Percentiles rank a stretch among this genome's conserved stretches.
phyloP scores from a whole-genome alignment of 2,329 filamentous ascomycete species.

The Calonectria pauciramosa region DNA sequence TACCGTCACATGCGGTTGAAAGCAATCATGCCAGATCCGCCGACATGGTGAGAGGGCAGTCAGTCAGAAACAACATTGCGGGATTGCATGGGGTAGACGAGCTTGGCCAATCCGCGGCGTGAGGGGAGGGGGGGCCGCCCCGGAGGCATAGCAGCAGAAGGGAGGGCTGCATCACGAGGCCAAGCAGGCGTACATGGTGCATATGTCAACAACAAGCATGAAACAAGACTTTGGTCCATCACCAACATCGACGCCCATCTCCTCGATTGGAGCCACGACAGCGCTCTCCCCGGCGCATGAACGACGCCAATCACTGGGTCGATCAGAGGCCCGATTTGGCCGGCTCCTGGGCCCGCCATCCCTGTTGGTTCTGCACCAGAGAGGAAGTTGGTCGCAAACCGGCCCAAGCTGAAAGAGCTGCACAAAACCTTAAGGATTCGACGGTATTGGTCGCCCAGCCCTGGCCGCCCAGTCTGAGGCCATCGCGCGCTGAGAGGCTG shows the following conservation, averaged over 20 bases:
- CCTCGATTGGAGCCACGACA: slow-evolving; percentile 46
- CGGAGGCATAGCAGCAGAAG: background rate
- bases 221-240: slow-evolving; percentile 26
- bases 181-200: slow-evolving; percentile 26
- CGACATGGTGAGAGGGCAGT: background rate
- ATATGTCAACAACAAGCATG: slow-evolving; percentile 33
- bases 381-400: slow-evolving; percentile 23
- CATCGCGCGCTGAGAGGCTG: slow-evolving; percentile 14
- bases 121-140: background rate
- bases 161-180: slow-evolving; percentile 21
- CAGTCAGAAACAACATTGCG: background rate
- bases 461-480: slow-evolving; percentile 17
- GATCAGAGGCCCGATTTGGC: slow-evolving; percentile 25
- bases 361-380: slow-evolving; percentile 11
- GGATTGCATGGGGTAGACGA: slow-evolving; percentile 10
- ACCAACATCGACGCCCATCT: background rate
- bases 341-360: slow-evolving; percentile 11
- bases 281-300: slow-evolving; percentile 33
- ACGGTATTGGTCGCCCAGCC: slow-evolving; percentile 19
- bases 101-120: background rate
- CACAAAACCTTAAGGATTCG: slow-evolving; percentile 25
- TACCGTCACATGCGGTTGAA: slow-evolving; percentile 1
- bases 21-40: slow-evolving; percentile 6
- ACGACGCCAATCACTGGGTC: slow-evolving; percentile 36
- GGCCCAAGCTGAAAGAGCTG: slow-evolving; percentile 29